These are phyloP conservation scores for Phialemonium atrogriseum DNA, from an alignment of 2,329 filamentous ascomycete species.

Conservation along the genomic window DNA sequence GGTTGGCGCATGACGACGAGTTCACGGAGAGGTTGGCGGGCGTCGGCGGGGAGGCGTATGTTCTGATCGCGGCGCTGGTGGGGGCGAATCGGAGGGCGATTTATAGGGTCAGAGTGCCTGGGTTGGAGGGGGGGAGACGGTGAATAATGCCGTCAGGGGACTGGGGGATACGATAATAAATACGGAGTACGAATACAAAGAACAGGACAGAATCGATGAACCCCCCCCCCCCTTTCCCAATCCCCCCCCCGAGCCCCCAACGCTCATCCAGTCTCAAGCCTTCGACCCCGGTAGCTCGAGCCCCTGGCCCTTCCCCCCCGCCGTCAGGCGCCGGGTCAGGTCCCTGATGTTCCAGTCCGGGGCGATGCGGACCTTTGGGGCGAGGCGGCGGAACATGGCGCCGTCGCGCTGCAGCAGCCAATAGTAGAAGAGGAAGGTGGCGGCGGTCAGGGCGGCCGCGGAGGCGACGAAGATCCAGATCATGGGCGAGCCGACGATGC, in stretches of 20 bases:
- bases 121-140: too few species aligned
- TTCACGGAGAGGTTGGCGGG: constrained; percentile 10
- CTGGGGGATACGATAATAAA: too few species aligned
- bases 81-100: constrained; percentile 14
- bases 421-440: constrained; percentile 23
- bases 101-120: constrained; percentile 9
- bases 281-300: too few species aligned
- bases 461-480: constrained; percentile 29
- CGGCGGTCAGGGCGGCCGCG: constrained; percentile 19
- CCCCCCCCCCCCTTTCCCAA: too few species aligned
- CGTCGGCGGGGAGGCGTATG: constrained; percentile 6
- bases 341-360: constrained; percentile 11
- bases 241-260: too few species aligned
- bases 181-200: too few species aligned
- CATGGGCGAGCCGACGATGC: constrained; percentile 22
- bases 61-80: constrained; percentile 16
- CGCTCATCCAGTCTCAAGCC: too few species aligned
- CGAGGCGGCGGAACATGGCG: constrained; percentile 13
- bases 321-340: constrained; percentile 4
- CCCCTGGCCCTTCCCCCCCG: constrained; percentile 1
- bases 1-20: constrained; percentile 12
- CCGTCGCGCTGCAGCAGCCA: constrained; percentile 17
- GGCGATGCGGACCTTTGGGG: constrained; percentile 14
- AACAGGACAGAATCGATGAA: too few species aligned
- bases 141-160: too few species aligned